Conservation (phyloP, 495 filamentous ascomycete species). For the Aspergillus bridgeri region DNA sequence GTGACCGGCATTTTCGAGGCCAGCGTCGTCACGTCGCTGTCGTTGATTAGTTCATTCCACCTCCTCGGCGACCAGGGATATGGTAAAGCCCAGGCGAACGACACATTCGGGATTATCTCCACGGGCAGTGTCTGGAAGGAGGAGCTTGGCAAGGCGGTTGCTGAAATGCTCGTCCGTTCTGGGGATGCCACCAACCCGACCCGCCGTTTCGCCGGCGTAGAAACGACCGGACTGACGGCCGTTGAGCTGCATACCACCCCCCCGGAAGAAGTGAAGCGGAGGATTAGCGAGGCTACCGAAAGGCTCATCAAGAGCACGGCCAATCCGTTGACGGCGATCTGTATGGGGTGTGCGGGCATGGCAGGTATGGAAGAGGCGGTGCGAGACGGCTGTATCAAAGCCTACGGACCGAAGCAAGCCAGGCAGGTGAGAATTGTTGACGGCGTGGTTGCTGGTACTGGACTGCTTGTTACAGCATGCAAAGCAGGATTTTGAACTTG, state of each 20-base stretch:
- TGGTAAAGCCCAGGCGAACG: slow-evolving; percentile 32
- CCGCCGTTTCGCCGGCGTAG: slow-evolving; percentile 67
- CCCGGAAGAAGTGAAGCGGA: slow-evolving; percentile 58
- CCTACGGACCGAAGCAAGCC: slow-evolving; percentile 59
- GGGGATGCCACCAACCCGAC: slow-evolving; percentile 21
- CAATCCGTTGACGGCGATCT: slow-evolving; percentile 47
- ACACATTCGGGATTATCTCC: slow-evolving; percentile 83
- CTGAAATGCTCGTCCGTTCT: slow-evolving; percentile 49
- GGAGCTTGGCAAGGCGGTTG: slow-evolving; percentile 62
- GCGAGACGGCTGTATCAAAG: slow-evolving; percentile 60
- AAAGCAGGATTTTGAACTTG: slow-evolving; percentile 33
- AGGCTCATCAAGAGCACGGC: slow-evolving; percentile 53
- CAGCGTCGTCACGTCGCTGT: slow-evolving; percentile 57
- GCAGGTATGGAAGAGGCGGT: slow-evolving; percentile 81
- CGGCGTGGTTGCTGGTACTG: slow-evolving; percentile 76
- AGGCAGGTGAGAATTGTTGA: slow-evolving; percentile 69
- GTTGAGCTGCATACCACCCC: slow-evolving; percentile 71
- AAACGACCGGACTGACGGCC: slow-evolving; percentile 80
- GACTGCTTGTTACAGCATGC: slow-evolving; percentile 53
- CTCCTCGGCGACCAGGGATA: slow-evolving; percentile 20
- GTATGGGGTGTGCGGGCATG: slow-evolving; percentile 87
- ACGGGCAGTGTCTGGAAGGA: slow-evolving; percentile 82
- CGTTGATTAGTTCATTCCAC: slow-evolving; percentile 42
- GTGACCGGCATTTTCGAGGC: slow-evolving; percentile 90
- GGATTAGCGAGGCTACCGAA: slow-evolving; percentile 67